Evolutionary conservation across 768 basidiomycete species (phyloP), one percentile per base, ranked within the genome.

Genomic region (Auriculariales sp.): DNA sequence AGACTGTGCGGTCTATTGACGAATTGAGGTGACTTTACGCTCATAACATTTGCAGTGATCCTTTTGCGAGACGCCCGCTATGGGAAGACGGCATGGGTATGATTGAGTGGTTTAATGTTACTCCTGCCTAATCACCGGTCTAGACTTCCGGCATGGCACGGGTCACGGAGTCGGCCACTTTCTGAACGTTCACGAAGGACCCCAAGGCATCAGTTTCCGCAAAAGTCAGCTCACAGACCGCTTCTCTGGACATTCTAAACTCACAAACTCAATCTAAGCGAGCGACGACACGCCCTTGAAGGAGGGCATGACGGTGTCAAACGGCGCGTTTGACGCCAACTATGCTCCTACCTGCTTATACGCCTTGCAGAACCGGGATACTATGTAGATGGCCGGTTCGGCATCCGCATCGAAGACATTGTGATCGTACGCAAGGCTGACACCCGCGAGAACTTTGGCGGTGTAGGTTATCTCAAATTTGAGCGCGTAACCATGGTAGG

Each of bases 121-220:
- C 31, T 51, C n/a, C 53, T 30, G 14, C 33, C 48, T 36, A 48
- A 39, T 33, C 34, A 5, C 48, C 44, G 24, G 6, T 52, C 28
- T 12, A 52, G 47, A 56, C 48, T 46, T 49, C 51, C 83, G 90
- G 52, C 92, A 95, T 54, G 87, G 89, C 3, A 95, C 93, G 17
- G 91, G 91, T 0, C 94, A 97, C 57, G 94, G 95, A 29, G 85
- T 99, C 28, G 94, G 94, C 0, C 82, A 87, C 55, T 98, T 84
- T 68, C 66, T 98, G 49, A 95, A 95, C 53, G 93, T 97, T 0
- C 93, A 97, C 58, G 92, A 98, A 72, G 83, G 83, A 3, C 78
- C 77, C 10, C 76, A 77, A 7, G 75, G 74, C 3, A 70, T 78
- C 30, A 73, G 74, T 12, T 61, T 55, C 24, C 65, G 72, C 17